A percentile compares a stretch with the other conserved stretches of the same genome.
Conservation (phyloP, 2,329 filamentous ascomycete genomes). For the Microdochium trichocladiopsis region DNA sequence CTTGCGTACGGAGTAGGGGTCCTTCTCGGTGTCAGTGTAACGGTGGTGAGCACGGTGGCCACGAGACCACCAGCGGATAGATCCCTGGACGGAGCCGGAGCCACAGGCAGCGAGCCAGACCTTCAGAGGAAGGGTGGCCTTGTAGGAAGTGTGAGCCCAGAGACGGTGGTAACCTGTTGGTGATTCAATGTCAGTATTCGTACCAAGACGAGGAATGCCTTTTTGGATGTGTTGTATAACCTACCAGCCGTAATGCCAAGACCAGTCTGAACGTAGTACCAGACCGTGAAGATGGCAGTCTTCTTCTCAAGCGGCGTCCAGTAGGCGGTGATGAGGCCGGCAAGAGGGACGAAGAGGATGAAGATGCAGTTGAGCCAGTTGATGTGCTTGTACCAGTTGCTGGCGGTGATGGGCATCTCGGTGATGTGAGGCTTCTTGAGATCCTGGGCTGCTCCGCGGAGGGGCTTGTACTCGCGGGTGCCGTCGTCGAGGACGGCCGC, state of each 20-base stretch:
- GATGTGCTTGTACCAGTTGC: constrained; percentile 88
- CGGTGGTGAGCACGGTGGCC: constrained; percentile 43
- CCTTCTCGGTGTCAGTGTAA: constrained; percentile 44
- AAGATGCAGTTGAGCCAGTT: constrained; percentile 87
- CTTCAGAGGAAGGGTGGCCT: constrained; percentile 32
- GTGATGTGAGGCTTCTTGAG: constrained; percentile 76
- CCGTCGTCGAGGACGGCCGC: constrained; percentile 29
- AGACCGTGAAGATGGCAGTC: constrained; percentile 34
- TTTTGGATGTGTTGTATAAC: too few relatives aligned
- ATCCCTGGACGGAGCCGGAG: constrained; percentile 39
- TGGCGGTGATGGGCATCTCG: constrained; percentile 69
- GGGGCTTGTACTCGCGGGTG: constrained; percentile 48
- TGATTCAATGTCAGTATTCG: too few relatives aligned
- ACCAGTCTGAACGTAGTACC: constrained; percentile 26
- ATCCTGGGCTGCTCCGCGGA: constrained; percentile 38
- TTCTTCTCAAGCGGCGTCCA: constrained; percentile 56
- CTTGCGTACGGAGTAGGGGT: constrained; percentile 45
- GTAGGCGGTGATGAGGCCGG: constrained; percentile 66
- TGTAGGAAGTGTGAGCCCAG: constrained; percentile 38
- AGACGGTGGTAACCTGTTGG: constrained; percentile 25
- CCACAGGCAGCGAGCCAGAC: constrained; percentile 39
- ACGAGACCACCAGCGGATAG: constrained; percentile 40
- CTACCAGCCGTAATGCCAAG: constrained; percentile 25
- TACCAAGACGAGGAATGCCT: too few relatives aligned
- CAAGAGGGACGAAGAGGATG: constrained; percentile 70